Conservation (phyloP, 495 filamentous ascomycete genomes). For the Immersiella caudata region DNA sequence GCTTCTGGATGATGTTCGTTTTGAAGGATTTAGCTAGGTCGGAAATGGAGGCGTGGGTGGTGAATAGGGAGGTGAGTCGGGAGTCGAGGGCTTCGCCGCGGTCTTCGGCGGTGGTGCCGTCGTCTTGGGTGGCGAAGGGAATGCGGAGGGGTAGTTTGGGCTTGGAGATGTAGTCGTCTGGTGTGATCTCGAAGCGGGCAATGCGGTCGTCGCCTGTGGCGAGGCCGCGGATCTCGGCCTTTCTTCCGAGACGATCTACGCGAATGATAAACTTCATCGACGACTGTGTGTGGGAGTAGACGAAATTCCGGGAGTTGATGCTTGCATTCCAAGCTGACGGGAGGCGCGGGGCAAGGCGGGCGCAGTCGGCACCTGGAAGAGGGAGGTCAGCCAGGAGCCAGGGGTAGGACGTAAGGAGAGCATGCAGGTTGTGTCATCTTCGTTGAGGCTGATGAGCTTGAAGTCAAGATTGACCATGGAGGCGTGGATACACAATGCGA, state of each 20-base stretch:
- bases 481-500: conserved; percentile 83
- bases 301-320: conserved; percentile 70
- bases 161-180: conserved; percentile 73
- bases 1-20: conserved; percentile 75
- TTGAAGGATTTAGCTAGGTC: conserved; percentile 73
- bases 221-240: conserved; percentile 79
- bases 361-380: conserved; percentile 43
- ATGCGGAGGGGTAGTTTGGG: conserved; percentile 54
- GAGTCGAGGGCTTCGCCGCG: conserved; percentile 38
- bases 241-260: conserved; percentile 77
- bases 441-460: conserved; percentile 76
- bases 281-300: conserved; percentile 88
- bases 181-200: conserved; percentile 70
- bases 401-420: conserved; percentile 5
- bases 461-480: conserved; percentile 82
- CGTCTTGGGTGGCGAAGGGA: conserved; percentile 27
- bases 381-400: not conserved
- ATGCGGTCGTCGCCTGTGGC: conserved; percentile 81
- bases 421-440: conserved; percentile 70
- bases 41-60: conserved; percentile 63
- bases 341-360: conserved; percentile 58
- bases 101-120: conserved; percentile 43
- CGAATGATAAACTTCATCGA: conserved; percentile 83
- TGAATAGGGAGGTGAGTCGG: conserved; percentile 70
- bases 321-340: conserved; percentile 76